A percentile compares a stretch with the other conserved stretches of the same genome.
These are phyloP conservation scores for Exophiala viscosa DNA, from an alignment of 2,329 filamentous ascomycete genomes.

Conservation along the genomic window DNA sequence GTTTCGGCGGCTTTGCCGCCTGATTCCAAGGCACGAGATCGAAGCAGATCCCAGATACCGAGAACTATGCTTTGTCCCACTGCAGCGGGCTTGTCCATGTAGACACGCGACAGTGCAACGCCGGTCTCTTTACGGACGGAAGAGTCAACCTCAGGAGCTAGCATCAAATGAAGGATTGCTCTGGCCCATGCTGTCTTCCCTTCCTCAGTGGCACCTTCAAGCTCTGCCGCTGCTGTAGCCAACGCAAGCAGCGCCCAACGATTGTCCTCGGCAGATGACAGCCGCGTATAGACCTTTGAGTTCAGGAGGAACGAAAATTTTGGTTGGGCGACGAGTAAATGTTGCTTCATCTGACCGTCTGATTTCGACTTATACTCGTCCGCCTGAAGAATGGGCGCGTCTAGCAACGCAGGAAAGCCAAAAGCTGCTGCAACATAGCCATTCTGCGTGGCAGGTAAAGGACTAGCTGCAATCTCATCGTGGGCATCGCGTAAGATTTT, in stretches of 20 bases:
- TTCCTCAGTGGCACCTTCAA: conserved; percentile 51
- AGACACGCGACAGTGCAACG: conserved; percentile 60
- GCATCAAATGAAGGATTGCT: conserved; percentile 74
- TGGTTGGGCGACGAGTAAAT: conserved; percentile 59
- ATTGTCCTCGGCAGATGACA: conserved; percentile 70
- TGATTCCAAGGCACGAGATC: conserved; percentile 37
- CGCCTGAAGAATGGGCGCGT: conserved; percentile 29
- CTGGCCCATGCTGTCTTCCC: conserved; percentile 75
- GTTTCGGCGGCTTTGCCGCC: background rate
- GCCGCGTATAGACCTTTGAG: conserved; percentile 76
- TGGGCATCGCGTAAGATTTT: conserved; percentile 61
- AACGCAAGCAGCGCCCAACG: conserved; percentile 73
- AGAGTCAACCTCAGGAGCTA: conserved; percentile 59
- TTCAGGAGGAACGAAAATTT: conserved; percentile 88
- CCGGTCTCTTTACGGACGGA: conserved; percentile 62
- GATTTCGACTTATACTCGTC: conserved; percentile 34
- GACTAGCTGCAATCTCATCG: conserved; percentile 73
- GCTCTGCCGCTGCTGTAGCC: conserved; percentile 54
- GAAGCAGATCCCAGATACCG: conserved; percentile 78
- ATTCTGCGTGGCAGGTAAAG: conserved; percentile 72
- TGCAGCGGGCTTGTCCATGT: conserved; percentile 55
- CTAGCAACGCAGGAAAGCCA: conserved; percentile 38
- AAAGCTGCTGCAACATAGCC: conserved; percentile 78
- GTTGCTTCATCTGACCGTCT: conserved; percentile 28
- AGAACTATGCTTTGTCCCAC: conserved; percentile 63